Conservation (phyloP, 192 early-diverging fungal genomes). For the Backusella mclennaniae region DNA sequence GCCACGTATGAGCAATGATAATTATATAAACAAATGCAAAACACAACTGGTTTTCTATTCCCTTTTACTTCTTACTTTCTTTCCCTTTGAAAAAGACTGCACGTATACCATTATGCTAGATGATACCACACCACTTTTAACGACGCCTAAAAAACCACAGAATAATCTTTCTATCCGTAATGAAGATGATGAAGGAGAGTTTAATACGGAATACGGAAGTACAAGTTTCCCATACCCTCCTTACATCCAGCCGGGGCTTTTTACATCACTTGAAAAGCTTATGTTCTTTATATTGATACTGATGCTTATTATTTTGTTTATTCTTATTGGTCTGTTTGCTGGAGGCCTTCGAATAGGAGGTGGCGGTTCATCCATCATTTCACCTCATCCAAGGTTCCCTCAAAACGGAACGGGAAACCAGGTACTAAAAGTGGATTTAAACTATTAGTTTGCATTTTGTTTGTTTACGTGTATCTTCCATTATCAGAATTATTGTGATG, state of each 20-base stretch:
- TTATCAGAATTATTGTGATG: conserved; percentile 37
- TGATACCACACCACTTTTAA: conserved; percentile 2
- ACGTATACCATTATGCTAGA: neutral
- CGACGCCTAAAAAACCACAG: neutral
- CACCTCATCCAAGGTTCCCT: conserved; percentile 3
- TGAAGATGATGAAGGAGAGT: conserved; percentile 6
- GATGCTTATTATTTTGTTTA: conserved; percentile 24
- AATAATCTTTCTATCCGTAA: neutral
- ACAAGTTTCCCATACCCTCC: conserved; percentile 23
- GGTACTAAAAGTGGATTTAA: neutral
- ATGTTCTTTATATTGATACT: conserved; percentile 30
- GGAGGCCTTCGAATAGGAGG: conserved; percentile 15
- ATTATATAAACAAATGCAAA: conserved; percentile 5
- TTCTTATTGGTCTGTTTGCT: conserved; percentile 34
- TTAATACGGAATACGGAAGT: conserved; percentile 20
- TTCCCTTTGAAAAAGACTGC: neutral
- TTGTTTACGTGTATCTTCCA: neutral
- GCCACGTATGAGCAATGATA: neutral
- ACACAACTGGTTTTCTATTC: neutral
- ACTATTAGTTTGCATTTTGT: neutral
- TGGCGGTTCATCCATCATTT: conserved; percentile 4
- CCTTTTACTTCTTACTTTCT: neutral
- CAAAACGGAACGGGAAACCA: conserved; percentile 12
- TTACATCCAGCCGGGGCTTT: conserved; percentile 32
- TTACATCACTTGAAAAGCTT: conserved; percentile 35